These are phyloP conservation scores for Erysiphe neolycopersici DNA, from an alignment of 2,329 filamentous ascomycete genomes.

Conservation along the genomic window DNA sequence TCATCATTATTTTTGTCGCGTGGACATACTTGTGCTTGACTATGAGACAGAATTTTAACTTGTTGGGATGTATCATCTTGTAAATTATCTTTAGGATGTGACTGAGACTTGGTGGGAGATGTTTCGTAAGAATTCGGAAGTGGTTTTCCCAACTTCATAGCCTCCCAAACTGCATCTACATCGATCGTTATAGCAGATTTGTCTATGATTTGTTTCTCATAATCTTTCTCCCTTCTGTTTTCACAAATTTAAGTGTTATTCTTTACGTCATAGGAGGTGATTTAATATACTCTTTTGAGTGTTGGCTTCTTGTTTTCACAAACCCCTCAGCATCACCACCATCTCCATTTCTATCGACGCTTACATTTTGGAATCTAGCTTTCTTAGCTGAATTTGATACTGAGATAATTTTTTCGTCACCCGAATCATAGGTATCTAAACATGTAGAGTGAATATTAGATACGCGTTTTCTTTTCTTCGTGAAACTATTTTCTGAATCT, in stretches of 20 bases:
- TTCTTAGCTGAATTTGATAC: conserved; percentile 26
- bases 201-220: conserved; percentile 6
- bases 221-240: conserved; percentile 7
- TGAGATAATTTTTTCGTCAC: conserved; percentile 43
- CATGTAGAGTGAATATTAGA: conserved; percentile 16
- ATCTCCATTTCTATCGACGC: conserved; percentile 27
- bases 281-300: conserved; percentile 30
- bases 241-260: conserved; percentile 1
- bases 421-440: conserved; percentile 35
- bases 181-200: conserved; percentile 29
- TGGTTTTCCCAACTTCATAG: conserved; percentile 27
- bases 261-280: background rate
- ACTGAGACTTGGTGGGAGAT: conserved; percentile 1
- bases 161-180: conserved; percentile 42
- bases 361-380: too few species aligned
- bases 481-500: conserved; percentile 14
- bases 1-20: conserved; percentile 7
- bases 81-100: background rate
- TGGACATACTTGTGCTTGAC: conserved; percentile 2
- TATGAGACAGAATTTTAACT: background rate
- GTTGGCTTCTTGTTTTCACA: conserved; percentile 46
- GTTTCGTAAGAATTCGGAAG: conserved; percentile 1
- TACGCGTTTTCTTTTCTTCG: conserved; percentile 14
- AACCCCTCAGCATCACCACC: conserved; percentile 36
- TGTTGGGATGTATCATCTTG: background rate